Base-by-base conservation (phyloP, 257 asterid species). In the Fraxinus quadrangulata region DNA sequence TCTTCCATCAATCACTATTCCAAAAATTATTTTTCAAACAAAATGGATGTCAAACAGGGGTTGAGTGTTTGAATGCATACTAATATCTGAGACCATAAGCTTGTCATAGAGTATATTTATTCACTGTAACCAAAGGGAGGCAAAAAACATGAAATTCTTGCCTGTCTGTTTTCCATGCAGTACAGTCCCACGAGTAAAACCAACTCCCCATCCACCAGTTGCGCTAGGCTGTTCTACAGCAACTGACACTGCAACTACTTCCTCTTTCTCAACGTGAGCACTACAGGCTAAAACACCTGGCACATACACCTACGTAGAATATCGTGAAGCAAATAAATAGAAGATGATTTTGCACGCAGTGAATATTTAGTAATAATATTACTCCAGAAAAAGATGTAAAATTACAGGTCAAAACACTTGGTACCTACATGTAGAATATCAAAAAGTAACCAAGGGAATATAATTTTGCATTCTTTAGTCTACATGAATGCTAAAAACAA, bases 211-310 rank as follows among this genome's bases (percentile, higher is more conserved):
- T 78, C 96, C 97, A 78, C 98, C 91, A 79, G 89, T 94, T 65
- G 88, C 49, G 78, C 83, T 81, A 34, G 89, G 94, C 83, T 89
- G 99, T 86, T 95, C 99, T 82, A 92, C 78, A 71, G 97, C 94
- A 85, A 95, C 97, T 37, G 98, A 93, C 82, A 95, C 97, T 75
- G 99, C 97, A 78, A 95, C 96, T 23, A 77, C 39, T 65, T 95
- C 99, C 69, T 96, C 98, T 86, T 90, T 86, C 90, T 93, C 98
- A 67, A 95, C 94, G 78, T 95, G 99, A 81, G 94, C 92, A 86
- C 97, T 95, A 91, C 99, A 95, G 76, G 98, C 99, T 85, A 95
- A 84, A 80, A 93, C 99, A 89, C 99, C 99, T 84, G 99, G 99
- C 31, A 95, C 97, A 87, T 88, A 95, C 75, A 93, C 98, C 99